Conservation (phyloP, 148 eudicot species). For the Diospyros lotus region DNA sequence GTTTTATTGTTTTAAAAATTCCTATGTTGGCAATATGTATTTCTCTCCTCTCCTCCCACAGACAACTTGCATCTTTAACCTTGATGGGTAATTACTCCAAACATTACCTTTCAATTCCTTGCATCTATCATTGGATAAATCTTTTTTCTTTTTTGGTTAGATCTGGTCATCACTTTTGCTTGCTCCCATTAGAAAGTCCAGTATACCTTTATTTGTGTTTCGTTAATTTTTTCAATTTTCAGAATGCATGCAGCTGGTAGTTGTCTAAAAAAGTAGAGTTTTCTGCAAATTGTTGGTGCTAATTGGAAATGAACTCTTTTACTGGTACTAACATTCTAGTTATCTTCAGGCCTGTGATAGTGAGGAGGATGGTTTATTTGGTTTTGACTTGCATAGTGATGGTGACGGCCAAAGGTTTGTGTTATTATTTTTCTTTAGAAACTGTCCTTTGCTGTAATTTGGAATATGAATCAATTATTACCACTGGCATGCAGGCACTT, state of each 20-base stretch:
- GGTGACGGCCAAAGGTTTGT: slow-evolving; percentile 81
- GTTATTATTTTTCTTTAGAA: not conserved
- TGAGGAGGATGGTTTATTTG: slow-evolving; percentile 82
- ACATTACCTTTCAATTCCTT: not conserved
- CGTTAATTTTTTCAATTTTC: too few species aligned
- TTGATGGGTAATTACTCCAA: not conserved
- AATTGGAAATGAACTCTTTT: slow-evolving; percentile 1
- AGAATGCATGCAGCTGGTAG: not conserved
- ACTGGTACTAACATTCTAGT: not conserved
- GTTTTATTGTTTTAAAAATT: not conserved
- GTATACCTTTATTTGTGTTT: not conserved
- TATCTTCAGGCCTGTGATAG: slow-evolving; percentile 67
- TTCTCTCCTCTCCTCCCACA: not conserved
- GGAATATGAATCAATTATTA: not conserved
- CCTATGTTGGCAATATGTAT: not conserved
- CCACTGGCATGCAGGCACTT: slow-evolving; percentile 53
- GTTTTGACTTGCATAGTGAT: slow-evolving; percentile 92
- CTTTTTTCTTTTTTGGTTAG: not conserved
- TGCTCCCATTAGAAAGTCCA: not conserved
- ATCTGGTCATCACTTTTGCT: not conserved
- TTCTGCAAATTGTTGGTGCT: not conserved
- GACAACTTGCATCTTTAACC: not conserved
- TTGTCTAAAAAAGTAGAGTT: not conserved
- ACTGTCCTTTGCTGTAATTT: not conserved
- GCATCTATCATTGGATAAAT: not conserved